These are phyloP conservation scores for Pleurotus djamor DNA, from an alignment of 768 basidiomycete genomes.

Conservation along the genomic window DNA sequence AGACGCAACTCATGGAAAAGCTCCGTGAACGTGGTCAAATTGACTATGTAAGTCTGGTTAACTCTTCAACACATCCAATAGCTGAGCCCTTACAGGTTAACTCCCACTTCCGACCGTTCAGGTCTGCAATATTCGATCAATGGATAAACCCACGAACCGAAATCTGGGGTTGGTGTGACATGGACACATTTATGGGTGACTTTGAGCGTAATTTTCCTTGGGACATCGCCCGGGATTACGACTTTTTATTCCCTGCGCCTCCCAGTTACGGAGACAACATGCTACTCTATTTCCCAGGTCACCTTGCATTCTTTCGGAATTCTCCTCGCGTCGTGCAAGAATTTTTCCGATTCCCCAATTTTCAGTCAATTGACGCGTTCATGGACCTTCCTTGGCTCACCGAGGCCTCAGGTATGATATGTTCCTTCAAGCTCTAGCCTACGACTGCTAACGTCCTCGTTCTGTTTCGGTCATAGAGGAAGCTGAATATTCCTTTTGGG, in stretches of 20 bases:
- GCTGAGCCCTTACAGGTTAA: neutral
- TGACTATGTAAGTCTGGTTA: slow-evolving; percentile 1
- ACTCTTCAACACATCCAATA: neutral
- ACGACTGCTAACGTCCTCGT: neutral
- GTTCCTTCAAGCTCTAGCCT: neutral
- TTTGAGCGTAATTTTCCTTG: slow-evolving; percentile 6
- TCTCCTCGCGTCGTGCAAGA: neutral
- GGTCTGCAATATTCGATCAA: slow-evolving; percentile 5
- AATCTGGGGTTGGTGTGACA: slow-evolving; percentile 11
- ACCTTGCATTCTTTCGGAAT: slow-evolving; percentile 7
- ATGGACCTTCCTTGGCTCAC: slow-evolving; percentile 4
- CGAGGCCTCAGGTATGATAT: neutral
- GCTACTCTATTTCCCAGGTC: slow-evolving; percentile 3
- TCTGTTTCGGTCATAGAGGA: neutral
- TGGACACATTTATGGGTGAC: slow-evolving; percentile 8
- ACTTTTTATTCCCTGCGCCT: neutral
- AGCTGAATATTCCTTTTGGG: slow-evolving; percentile 5
- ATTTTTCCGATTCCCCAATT: slow-evolving; percentile 7
- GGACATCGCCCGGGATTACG: slow-evolving; percentile 7
- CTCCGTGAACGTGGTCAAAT: neutral
- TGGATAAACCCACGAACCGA: slow-evolving; percentile 8
- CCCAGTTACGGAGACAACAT: neutral
- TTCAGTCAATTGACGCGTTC: slow-evolving; percentile 1
- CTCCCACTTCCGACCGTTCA: slow-evolving; percentile 5
- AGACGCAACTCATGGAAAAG: neutral